Evolutionary conservation across 2,329 filamentous ascomycete species (phyloP), one percentile per base, ranked within the genome.

Genomic region (Elsinoe batatas): DNA sequence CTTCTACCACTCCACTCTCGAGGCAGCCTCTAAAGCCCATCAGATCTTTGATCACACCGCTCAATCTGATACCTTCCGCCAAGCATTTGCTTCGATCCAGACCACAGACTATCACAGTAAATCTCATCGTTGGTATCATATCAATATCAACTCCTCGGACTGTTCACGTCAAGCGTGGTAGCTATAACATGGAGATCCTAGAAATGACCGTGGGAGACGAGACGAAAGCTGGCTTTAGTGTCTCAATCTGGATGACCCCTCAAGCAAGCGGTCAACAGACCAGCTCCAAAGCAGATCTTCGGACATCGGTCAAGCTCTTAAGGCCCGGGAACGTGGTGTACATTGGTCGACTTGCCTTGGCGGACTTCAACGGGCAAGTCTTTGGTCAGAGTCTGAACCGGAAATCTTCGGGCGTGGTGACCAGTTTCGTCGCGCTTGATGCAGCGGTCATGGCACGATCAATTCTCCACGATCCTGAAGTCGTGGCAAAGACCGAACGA

Each of bases 201-300:
- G 89, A 95, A 68, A 69, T 93, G 1, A 74, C 91, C 1, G 82
- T 96, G 1, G 91, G 87, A 4, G 91, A 97, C 67, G 87, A 95
- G 53, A 95, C 90, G 0, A 81, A 78, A 60, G 81, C 87, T 0
- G 87, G 85, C 2, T 95, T 96, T 70, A 81, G 78, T 26, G 76
- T 96, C 56, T 91, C 86, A 2, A 89, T 95, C 67, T 97, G 91
- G 91, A 73, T 95, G 1, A 71, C 77, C 3, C 69, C 74, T 1
- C 32, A 64, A 59, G 11, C n/a, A 26, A 26, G 58, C 20, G 12
- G 8, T 13, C n/a, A 13, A 13, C 13, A 26, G 13, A 44, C 32
- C 56, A 56, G 44, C 56, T 10, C 20, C n/a, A 8, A 18, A 17
- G 64, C 59, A 60, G 36, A 60, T 54, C 69, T 80, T 20, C 65